Conservation (phyloP, 306 rosid species). For the Quercus aquifolioides region DNA sequence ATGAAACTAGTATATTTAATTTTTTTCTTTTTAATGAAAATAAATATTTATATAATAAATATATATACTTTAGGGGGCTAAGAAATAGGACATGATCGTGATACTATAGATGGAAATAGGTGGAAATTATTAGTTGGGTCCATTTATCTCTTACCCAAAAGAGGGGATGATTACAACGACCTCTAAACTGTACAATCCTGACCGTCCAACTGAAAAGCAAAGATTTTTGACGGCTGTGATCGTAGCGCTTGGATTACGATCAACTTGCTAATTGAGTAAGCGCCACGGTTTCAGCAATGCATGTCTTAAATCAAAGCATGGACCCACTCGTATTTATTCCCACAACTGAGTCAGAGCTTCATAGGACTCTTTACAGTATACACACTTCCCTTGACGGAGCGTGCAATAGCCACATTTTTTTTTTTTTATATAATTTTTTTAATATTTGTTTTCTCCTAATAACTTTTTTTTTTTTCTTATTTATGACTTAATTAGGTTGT, state of each 20-base stretch:
- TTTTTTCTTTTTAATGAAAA: no score
- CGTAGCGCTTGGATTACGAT: not conserved
- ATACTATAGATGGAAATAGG: no score
- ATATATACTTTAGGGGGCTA: no score
- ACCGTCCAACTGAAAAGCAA: not conserved
- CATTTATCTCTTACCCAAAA: no score
- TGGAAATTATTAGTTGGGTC: no score
- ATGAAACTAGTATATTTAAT: no score
- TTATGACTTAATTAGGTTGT: not conserved
- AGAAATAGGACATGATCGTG: no score
- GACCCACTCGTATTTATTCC: not conserved
- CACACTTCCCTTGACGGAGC: not conserved
- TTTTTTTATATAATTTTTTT: no score
- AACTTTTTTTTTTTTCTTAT: not conserved
- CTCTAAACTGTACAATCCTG: not conserved
- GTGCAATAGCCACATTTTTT: not conserved
- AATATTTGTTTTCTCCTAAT: not conserved
- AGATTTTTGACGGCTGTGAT: not conserved
- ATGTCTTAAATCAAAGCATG: not conserved
- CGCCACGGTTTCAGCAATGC: not conserved
- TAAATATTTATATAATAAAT: no score
- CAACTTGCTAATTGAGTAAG: not conserved
- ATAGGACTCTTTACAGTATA: not conserved
- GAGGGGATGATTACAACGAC: not conserved
- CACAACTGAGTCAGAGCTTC: not conserved